Percentiles rank a stretch among this genome's conserved stretches.
These are phyloP conservation scores for Globisporangium sylvaticum DNA, from an alignment of 352 stramenopile species.

Conservation along the genomic window DNA sequence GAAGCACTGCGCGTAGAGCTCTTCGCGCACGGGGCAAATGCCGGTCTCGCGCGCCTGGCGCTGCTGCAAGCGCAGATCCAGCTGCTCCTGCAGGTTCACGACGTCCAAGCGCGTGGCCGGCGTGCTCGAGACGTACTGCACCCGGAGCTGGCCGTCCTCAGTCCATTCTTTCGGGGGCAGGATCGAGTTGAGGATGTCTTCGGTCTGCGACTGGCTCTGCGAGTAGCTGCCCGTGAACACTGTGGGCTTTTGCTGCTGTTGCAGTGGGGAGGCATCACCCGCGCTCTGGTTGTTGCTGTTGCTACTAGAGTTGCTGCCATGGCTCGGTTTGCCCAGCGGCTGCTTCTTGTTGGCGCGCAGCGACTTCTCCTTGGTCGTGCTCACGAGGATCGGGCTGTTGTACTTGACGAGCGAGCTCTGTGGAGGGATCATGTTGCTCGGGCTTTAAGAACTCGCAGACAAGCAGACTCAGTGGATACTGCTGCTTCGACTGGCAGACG, in stretches of 20 bases:
- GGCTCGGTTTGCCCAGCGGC: slow-evolving; percentile 18
- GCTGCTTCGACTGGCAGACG: no score
- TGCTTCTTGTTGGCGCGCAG: slow-evolving; percentile 40
- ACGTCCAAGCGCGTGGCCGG: slow-evolving; percentile 90
- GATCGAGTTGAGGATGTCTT: slow-evolving; percentile 92
- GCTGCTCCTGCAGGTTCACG: slow-evolving; percentile 88
- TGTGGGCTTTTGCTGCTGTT: slow-evolving; percentile 36
- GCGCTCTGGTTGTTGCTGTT: slow-evolving; percentile 14
- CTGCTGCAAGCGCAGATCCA: slow-evolving; percentile 90
- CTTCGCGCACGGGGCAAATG: slow-evolving; percentile 90
- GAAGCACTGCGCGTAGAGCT: slow-evolving; percentile 92
- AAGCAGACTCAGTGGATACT: no score
- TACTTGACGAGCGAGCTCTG: slow-evolving; percentile 90
- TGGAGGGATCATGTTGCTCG: slow-evolving; percentile 66
- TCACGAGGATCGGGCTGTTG: slow-evolving; percentile 89
- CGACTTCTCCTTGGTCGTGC: slow-evolving; percentile 81
- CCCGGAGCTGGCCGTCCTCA: slow-evolving; percentile 89
- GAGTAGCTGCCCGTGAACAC: slow-evolving; percentile 61
- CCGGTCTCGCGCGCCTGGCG: slow-evolving; percentile 89
- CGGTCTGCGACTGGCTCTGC: slow-evolving; percentile 64
- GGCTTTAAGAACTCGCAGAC: background rate
- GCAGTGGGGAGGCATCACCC: background rate
- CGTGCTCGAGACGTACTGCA: slow-evolving; percentile 92
- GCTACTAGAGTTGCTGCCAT: slow-evolving; percentile 19
- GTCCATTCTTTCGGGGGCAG: slow-evolving; percentile 87